Base-by-base conservation (phyloP, 1,284 basidiomycete genomes). In the Ustilago cynodontis region DNA sequence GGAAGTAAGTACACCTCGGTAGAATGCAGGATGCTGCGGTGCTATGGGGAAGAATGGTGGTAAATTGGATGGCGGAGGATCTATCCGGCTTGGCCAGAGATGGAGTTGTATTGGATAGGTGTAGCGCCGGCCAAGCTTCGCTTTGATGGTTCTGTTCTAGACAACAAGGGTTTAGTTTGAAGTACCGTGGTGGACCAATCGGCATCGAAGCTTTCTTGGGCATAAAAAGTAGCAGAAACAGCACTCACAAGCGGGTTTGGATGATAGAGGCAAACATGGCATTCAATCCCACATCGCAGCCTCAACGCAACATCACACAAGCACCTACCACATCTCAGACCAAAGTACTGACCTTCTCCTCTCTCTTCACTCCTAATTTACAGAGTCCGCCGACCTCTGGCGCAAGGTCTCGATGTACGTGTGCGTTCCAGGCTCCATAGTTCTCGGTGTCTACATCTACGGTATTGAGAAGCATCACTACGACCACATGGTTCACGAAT, bases 371-470 rank as follows among this genome's bases (percentile, higher is more conserved):
- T 33, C 28, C 39, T 28, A 7, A 7, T n/a, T 28, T n/a, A 57
- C 65, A 83, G 82, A 82, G 71, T 79, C 79, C 10, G 77, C 82
- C 33, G 76, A 78, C 33, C 71, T 81, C 59, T 84, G 82, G 82
- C 81, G 82, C 73, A 82, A 78, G 70, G 65, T 82, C 33, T 80
- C 76, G 29, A 53, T 81, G 41, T 84, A 78, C 65, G 77, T 72
- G 26, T 77, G 81, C 73, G 71, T 82, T n/a, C 82, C 82, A 14
- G 77, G 77, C 18, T 77, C 79, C 29, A 69, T 77, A 59, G 81
- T 82, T 18, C 59, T 84, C 10, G 82, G 69, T 33, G 81, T 79
- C 22, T 82, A 84, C 78, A 82, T 82, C 72, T 84, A 82, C 78
- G 77, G 79, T 33, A 78, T 84, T 50, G 82, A 84, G 57, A 70